Base-by-base conservation (phyloP, 2,329 filamentous ascomycete genomes). In the Fusarium brevicatenulatum region DNA sequence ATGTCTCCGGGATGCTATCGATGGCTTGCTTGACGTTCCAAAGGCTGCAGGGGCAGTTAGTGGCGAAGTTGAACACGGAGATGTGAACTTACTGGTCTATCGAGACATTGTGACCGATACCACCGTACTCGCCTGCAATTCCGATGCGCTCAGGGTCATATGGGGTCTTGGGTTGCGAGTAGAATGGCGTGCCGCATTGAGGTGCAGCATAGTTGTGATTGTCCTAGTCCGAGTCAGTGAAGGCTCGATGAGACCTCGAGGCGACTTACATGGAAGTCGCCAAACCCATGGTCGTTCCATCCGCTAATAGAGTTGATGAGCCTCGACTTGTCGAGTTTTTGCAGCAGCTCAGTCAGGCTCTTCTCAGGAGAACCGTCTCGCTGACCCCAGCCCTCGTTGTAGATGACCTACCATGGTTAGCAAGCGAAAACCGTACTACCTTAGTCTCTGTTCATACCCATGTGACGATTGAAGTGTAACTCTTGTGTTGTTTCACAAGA, bases 181-280 rank as follows among this genome's bases (percentile, higher is more conserved):
- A 92, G 77, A 90, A 93, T 0, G 91, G 91, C 0, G 91, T 87
- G 11, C 91, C 92, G 67, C 91, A 93, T 75, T 93, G 91, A 0
- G 92, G 90, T 46, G 88, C 90, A 0, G 91, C 89, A 78, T 93
- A 93, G 78, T 93, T 90, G 73, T 93, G 91, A 72, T 93, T 93
- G 66, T 93, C 91, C 70, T 73, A 4, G 4, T 2, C 4, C 2
- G 8, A 6, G 3, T 73, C 4, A 72, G 30, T 1, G 9, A n/a
- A n/a, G 9, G 3, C 4, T 2, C 1, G 2, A 16, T 3, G 1
- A 6, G 4, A 1, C 7, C 3, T 4, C 0, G 6, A 15, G 4
- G 9, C 15, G 1, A n/a, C 56, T 52, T 16, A 73, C 70, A 15
- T 73, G 70, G 7, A 86, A 93, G 76, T 93, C 91, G 0, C 91